Evolutionary conservation across 2,329 filamentous ascomycete genomes (phyloP).

Genomic region (Pseudocercospora eumusae): DNA sequence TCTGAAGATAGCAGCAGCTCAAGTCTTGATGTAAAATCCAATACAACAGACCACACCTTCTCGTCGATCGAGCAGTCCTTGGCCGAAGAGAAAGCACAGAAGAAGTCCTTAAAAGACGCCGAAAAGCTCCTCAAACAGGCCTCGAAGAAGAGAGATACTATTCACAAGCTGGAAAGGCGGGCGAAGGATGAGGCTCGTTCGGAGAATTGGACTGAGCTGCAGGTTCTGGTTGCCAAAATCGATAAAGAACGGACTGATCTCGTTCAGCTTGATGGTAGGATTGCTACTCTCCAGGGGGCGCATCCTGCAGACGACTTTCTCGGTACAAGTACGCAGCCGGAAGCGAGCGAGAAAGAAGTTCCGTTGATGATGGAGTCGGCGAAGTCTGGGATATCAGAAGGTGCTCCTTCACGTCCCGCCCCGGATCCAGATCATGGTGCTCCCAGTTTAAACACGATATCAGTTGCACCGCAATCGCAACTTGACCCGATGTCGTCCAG

Average conservation of each 20-base stretch:
- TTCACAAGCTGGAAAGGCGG: not conserved
- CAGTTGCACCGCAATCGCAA: not conserved
- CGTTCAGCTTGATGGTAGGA: not conserved
- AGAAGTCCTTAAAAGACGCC: not conserved
- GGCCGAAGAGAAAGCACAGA: not conserved
- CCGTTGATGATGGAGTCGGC: not conserved
- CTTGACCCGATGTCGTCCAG: not conserved
- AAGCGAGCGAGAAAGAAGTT: not conserved
- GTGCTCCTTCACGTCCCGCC: not conserved
- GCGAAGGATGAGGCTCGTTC: not conserved
- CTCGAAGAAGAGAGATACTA: not conserved
- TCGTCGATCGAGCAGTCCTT: not conserved
- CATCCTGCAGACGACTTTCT: slow-evolving; percentile 5
- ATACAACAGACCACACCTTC: not conserved
- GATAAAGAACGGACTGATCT: not conserved
- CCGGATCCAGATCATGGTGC: not conserved
- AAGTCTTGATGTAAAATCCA: not conserved
- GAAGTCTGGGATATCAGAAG: not conserved
- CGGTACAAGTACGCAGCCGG: not conserved
- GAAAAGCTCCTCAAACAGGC: not conserved
- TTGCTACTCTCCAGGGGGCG: not conserved
- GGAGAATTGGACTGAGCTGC: slow-evolving; percentile 1
- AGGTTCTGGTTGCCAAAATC: not conserved
- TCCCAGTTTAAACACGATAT: not conserved
- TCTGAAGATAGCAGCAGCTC: not conserved